phyloP scores from a whole-genome alignment of 306 rosid species.

The Malus domestica region ASM211411v1 NC_041795.1:28352001-28352500 shows the following conservation, averaged over 20 bases:
- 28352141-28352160: slow-evolving; percentile 39
- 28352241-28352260: slow-evolving; percentile 58
- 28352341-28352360: not conserved
- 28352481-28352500: not conserved
- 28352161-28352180: slow-evolving; percentile 56
- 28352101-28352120: slow-evolving; percentile 48
- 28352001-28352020: slow-evolving; percentile 96
- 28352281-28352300: not conserved
- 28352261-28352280: slow-evolving; percentile 4
- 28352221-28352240: slow-evolving; percentile 79
- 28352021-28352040: slow-evolving; percentile 95
- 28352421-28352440: slow-evolving; percentile 12
- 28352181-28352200: slow-evolving; percentile 38
- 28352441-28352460: not conserved
- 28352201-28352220: slow-evolving; percentile 58
- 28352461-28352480: not conserved
- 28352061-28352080: slow-evolving; percentile 92
- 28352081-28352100: slow-evolving; percentile 75
- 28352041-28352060: slow-evolving; percentile 94
- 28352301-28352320: not conserved
- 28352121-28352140: slow-evolving; percentile 24
- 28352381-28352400: slow-evolving; percentile 1
- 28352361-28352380: not conserved
- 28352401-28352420: not conserved
- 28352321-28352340: not conserved